Evolutionary conservation across 2,329 filamentous ascomycete genomes (phyloP).

Genomic region (Pyrenophora seminiperda): DNA sequence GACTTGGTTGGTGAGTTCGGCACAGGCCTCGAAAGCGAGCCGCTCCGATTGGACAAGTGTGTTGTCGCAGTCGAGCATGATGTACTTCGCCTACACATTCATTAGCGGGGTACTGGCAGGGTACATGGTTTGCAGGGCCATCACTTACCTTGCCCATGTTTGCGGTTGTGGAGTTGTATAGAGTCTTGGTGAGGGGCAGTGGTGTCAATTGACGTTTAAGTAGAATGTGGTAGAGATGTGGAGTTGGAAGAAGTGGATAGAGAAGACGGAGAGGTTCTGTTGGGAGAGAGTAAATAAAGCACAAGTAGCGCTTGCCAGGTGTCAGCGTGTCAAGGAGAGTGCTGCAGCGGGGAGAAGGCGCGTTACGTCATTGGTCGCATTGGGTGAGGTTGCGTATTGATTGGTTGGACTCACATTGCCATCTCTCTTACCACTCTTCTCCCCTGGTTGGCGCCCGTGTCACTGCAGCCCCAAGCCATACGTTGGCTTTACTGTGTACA

Average conservation of each 20-base stretch:
- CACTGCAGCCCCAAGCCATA: conserved; percentile 13
- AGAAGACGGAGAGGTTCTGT: conserved; percentile 24
- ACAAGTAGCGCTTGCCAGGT: conserved; percentile 30
- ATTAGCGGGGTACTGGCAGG: conserved; percentile 31
- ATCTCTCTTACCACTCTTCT: conserved; percentile 11
- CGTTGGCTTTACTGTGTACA: conserved; percentile 2
- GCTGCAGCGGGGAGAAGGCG: conserved; percentile 13
- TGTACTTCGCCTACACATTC: conserved; percentile 51
- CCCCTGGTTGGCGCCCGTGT: conserved; percentile 5
- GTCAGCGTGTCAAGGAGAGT: conserved; percentile 25
- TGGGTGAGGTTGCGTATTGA: conserved; percentile 12
- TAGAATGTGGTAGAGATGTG: conserved; percentile 1
- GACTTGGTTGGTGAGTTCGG: conserved; percentile 86
- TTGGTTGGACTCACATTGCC: conserved; percentile 13
- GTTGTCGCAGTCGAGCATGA: conserved; percentile 72
- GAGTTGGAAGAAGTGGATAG: conserved; percentile 12
- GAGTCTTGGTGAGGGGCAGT: conserved; percentile 12
- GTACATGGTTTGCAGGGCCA: conserved; percentile 8
- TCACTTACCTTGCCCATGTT: conserved; percentile 41
- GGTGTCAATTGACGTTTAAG: conserved; percentile 27
- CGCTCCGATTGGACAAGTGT: conserved; percentile 91
- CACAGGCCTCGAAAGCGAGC: conserved; percentile 88
- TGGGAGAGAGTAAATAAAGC: conserved; percentile 34
- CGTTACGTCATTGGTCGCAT: conserved; percentile 3
- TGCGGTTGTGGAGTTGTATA: conserved; percentile 18